Evolutionary conservation across 768 basidiomycete species (phyloP).

Genomic region (Suillus weaverae): DNA sequence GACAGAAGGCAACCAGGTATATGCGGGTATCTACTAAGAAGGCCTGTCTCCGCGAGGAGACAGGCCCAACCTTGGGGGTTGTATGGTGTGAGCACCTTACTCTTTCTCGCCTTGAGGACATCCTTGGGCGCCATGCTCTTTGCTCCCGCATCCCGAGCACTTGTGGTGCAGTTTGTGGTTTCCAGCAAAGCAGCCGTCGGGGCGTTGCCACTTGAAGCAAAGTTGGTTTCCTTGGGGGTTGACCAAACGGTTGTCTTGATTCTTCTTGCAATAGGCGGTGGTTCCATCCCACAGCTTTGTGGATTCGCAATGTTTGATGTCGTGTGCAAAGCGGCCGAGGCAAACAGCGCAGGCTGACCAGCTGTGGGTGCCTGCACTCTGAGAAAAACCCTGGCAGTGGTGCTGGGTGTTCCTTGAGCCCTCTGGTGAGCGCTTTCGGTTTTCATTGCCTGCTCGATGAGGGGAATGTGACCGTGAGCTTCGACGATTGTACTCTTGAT

Average conservation of each 20-base stretch:
- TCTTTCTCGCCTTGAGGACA: conserved; percentile 36
- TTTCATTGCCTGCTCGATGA: rapidly evolving
- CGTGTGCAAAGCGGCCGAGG: conserved; percentile 30
- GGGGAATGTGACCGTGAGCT: background rate
- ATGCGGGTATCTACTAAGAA: background rate
- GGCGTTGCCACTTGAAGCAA: conserved; percentile 37
- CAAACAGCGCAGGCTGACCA: conserved; percentile 32
- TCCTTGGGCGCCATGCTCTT: conserved; percentile 39
- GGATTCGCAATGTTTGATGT: conserved; percentile 21
- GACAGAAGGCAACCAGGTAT: background rate
- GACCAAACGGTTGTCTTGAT: conserved; percentile 17
- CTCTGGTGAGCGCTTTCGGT: too few species aligned
- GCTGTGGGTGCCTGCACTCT: background rate
- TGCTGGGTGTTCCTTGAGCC: background rate
- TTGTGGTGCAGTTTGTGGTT: conserved; percentile 8
- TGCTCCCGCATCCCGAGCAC: conserved; percentile 43
- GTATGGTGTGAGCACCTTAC: conserved; percentile 33
- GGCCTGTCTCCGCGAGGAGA: conserved; percentile 11
- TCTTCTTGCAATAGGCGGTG: too few species aligned
- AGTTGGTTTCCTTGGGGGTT: conserved; percentile 23
- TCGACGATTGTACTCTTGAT: too few species aligned
- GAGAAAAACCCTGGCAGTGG: background rate
- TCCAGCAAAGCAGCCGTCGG: conserved; percentile 22
- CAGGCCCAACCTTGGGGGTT: conserved; percentile 29
- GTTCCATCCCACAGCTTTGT: conserved; percentile 23